Evolutionary conservation across 2,329 filamentous ascomycete genomes (phyloP).

Genomic region (Aspergillus floridensis): DNA sequence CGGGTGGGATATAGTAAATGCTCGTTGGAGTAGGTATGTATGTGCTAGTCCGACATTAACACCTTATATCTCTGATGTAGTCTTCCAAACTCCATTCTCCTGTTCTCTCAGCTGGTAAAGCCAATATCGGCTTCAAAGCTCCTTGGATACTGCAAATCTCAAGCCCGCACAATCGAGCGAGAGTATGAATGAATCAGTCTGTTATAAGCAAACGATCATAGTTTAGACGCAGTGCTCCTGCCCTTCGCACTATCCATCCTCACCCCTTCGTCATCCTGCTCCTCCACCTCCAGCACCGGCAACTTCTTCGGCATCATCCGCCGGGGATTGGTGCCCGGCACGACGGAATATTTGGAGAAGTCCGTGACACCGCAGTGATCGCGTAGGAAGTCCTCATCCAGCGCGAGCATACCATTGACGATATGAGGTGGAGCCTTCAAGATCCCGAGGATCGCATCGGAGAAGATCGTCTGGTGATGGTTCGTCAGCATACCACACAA

Average conservation of each 20-base stretch:
- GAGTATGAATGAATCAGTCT: too few species aligned
- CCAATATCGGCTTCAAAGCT: too few species aligned
- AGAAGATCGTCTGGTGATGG: slow-evolving; percentile 62
- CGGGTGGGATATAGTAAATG: background rate
- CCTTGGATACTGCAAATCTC: too few species aligned
- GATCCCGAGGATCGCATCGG: slow-evolving; percentile 74
- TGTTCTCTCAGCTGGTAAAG: too few species aligned
- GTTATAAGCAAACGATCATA: slow-evolving; percentile 12
- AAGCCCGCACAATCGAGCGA: too few species aligned
- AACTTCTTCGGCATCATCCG: slow-evolving; percentile 74
- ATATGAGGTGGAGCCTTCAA: slow-evolving; percentile 56
- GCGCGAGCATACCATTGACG: slow-evolving; percentile 69
- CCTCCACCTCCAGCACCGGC: slow-evolving; percentile 68
- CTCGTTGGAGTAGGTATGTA: too few species aligned
- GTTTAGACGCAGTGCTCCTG: slow-evolving; percentile 22
- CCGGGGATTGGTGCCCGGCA: slow-evolving; percentile 62
- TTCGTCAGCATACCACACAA: background rate
- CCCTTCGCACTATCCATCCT: slow-evolving; percentile 63
- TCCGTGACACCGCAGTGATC: slow-evolving; percentile 63
- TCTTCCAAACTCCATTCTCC: too few species aligned
- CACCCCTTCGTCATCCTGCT: slow-evolving; percentile 77
- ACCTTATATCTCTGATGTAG: too few species aligned
- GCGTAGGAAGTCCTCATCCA: slow-evolving; percentile 79
- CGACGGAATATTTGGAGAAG: slow-evolving; percentile 70
- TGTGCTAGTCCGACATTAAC: too few species aligned